phyloP scores from a whole-genome alignment of 306 rosid species.

The Malus asiatica region DNA sequence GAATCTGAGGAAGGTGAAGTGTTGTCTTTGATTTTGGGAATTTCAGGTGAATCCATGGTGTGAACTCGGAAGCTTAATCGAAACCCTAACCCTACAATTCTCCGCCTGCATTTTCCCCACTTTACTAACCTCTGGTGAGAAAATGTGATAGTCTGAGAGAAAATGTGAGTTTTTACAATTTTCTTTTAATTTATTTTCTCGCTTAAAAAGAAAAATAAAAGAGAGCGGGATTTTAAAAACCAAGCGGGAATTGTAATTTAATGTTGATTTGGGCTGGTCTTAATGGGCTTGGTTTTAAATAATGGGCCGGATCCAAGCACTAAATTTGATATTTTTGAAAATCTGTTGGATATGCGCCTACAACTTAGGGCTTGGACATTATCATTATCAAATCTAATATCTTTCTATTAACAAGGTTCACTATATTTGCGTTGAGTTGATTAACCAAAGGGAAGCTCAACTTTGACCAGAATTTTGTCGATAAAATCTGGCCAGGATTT shows the following conservation, averaged over 20 bases:
- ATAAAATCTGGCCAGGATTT: too few relatives aligned
- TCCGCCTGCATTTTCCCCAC: constrained; percentile 22
- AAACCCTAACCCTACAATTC: constrained; percentile 16
- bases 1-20: constrained; percentile 22
- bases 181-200: neutral
- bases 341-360: neutral
- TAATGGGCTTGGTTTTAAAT: too few relatives aligned
- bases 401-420: neutral
- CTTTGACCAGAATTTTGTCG: neutral
- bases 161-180: neutral
- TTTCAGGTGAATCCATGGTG: constrained; percentile 46
- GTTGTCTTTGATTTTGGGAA: constrained; percentile 22
- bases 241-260: constrained; percentile 37
- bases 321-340: neutral
- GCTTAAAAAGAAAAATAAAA: neutral
- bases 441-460: neutral
- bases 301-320: neutral
- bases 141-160: neutral
- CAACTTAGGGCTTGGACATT: neutral
- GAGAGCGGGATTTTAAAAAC: constrained; percentile 51
- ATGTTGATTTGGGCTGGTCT: neutral
- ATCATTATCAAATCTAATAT: neutral
- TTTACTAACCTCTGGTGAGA: neutral
- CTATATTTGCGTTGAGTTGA: neutral
- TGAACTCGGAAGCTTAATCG: constrained; percentile 11